These are phyloP conservation scores for Chrysanthemum makinoi DNA, from an alignment of 129 eudicot species.

Conservation along the genomic window DNA sequence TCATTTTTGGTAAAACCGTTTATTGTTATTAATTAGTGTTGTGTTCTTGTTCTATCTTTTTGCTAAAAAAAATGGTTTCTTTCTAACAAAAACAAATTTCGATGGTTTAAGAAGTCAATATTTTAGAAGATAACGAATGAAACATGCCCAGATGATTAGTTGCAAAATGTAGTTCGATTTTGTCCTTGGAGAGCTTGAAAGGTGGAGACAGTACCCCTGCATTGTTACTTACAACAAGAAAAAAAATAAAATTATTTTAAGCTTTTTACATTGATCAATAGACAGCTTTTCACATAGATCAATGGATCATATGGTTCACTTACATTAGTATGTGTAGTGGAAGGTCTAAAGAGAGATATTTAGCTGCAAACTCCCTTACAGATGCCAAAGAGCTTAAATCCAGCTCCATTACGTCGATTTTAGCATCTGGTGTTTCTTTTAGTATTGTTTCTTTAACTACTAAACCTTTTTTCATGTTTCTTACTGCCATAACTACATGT, in stretches of 20 bases:
- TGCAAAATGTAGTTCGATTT: constrained; percentile 35
- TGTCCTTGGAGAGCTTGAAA: constrained; percentile 29
- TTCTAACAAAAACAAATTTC: background rate
- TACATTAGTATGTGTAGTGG: constrained; percentile 38
- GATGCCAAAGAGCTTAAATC: constrained; percentile 35
- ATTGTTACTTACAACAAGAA: constrained; percentile 27
- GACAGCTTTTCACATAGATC: background rate
- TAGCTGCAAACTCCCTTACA: constrained; percentile 35
- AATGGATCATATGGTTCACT: background rate
- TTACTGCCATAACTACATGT: constrained; percentile 41
- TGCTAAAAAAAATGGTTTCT: background rate
- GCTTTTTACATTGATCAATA: background rate
- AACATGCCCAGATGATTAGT: constrained; percentile 38
- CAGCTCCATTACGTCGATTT: constrained; percentile 39
- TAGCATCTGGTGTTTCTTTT: constrained; percentile 23
- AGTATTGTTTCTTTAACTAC: constrained; percentile 30
- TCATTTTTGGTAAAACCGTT: too few relatives aligned
- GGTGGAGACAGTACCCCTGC: constrained; percentile 32
- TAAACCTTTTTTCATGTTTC: constrained; percentile 20
- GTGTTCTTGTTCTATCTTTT: background rate
- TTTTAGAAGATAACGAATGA: background rate
- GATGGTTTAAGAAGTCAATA: background rate
- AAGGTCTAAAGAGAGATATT: constrained; percentile 22
- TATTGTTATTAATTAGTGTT: too few relatives aligned
- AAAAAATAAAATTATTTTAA: background rate